Percentiles rank a stretch among this genome's conserved stretches.
phyloP scores from a whole-genome alignment of 192 early-diverging fungal species.

The Geranomyces variabilis region DNA sequence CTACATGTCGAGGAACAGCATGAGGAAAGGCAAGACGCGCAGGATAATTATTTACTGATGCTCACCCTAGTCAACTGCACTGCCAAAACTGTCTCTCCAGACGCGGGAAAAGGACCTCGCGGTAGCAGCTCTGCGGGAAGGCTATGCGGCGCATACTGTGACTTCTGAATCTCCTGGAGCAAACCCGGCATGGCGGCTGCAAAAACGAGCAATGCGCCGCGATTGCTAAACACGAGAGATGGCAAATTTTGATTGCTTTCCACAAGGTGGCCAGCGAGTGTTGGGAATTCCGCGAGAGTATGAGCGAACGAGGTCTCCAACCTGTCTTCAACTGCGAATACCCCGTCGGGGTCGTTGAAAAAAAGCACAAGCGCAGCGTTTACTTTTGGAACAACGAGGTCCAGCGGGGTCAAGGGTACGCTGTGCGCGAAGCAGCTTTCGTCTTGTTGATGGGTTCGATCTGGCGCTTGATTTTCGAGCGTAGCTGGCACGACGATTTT shows the following conservation, averaged over 20 bases:
- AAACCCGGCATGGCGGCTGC: neutral
- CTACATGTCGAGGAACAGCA: neutral
- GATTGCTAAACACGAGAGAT: neutral
- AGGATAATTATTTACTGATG: no score
- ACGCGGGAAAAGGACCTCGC: neutral
- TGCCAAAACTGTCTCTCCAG: slow-evolving; percentile 18
- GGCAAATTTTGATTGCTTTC: neutral
- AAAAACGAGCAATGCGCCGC: neutral
- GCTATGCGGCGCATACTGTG: neutral
- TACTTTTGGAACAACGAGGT: slow-evolving; percentile 6
- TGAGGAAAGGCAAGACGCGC: no score
- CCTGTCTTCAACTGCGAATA: neutral
- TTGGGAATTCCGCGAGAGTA: neutral
- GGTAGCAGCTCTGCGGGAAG: neutral
- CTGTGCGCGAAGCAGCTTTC: neutral
- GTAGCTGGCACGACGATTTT: no score
- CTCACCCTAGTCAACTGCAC: neutral
- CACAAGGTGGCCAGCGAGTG: neutral
- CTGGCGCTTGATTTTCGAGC: no score
- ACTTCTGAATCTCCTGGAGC: neutral
- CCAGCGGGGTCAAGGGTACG: neutral
- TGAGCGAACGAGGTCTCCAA: neutral
- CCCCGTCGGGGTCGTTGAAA: neutral
- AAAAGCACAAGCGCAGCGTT: slow-evolving; percentile 7
- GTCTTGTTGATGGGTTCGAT: no score